phyloP scores from a whole-genome alignment of 495 filamentous ascomycete genomes.

The Niebla homalea region DNA sequence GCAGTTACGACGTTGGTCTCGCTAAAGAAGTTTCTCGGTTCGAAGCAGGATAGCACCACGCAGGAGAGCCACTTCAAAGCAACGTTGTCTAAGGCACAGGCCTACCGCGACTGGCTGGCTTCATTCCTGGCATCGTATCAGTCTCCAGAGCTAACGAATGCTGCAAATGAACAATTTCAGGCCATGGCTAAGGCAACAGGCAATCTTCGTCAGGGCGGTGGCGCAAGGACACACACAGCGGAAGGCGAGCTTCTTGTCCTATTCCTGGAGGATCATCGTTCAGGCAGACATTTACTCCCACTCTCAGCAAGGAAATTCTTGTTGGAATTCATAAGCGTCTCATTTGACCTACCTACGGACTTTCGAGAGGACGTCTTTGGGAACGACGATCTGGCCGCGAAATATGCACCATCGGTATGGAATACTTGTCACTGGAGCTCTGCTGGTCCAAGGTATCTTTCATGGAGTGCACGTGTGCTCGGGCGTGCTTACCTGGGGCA shows the following conservation, averaged over 20 bases:
- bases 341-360: conserved; percentile 48
- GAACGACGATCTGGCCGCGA: conserved; percentile 44
- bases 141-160: conserved; percentile 32
- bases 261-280: conserved; percentile 58
- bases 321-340: conserved; percentile 56
- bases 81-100: conserved; percentile 51
- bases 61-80: conserved; percentile 61
- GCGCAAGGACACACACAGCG: conserved; percentile 42
- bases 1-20: conserved; percentile 63
- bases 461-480: conserved; percentile 75
- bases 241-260: conserved; percentile 64
- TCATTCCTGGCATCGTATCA: conserved; percentile 44
- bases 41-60: conserved; percentile 52
- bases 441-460: conserved; percentile 52
- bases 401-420: conserved; percentile 53
- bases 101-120: conserved; percentile 60
- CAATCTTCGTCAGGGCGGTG: conserved; percentile 41
- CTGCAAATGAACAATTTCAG: conserved; percentile 43
- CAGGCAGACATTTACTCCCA: conserved; percentile 48
- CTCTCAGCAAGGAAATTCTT: conserved; percentile 54
- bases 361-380: conserved; percentile 48
- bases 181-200: conserved; percentile 50
- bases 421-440: conserved; percentile 51
- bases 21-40: conserved; percentile 55
- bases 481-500: conserved; percentile 72